Conservation (phyloP, 2,329 filamentous ascomycete species). For the Monosporascus sp. region DNA sequence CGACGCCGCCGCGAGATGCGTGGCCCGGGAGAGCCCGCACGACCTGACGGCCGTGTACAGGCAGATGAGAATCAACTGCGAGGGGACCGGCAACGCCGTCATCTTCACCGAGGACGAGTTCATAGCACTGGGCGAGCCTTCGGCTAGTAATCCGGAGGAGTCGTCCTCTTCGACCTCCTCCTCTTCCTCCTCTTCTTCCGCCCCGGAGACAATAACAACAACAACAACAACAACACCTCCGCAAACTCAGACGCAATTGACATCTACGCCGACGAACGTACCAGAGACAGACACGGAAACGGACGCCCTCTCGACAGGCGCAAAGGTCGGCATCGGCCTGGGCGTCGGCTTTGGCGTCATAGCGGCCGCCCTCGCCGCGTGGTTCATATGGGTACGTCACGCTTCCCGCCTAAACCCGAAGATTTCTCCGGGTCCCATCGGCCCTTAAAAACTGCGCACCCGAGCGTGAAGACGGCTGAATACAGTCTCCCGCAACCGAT, state of each 20-base stretch:
- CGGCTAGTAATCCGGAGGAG: slow-evolving; percentile 3
- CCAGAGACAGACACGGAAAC: slow-evolving; percentile 6
- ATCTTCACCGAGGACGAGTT: slow-evolving; percentile 36
- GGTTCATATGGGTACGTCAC: slow-evolving; percentile 25
- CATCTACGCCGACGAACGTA: slow-evolving; percentile 7
- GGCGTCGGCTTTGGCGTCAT: slow-evolving; percentile 27
- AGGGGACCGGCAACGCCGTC: slow-evolving; percentile 37
- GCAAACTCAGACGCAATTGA: slow-evolving; percentile 1
- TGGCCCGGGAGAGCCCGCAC: slow-evolving; percentile 29
- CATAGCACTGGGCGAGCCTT: slow-evolving; percentile 25
- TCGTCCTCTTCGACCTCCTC: neutral
- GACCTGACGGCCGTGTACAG: slow-evolving; percentile 39
- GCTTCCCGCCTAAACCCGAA: slow-evolving; percentile 5
- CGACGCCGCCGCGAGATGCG: slow-evolving; percentile 39
- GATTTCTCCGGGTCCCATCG: neutral
- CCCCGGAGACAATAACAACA: slow-evolving; percentile 11
- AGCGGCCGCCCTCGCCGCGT: slow-evolving; percentile 14
- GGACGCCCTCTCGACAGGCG: slow-evolving; percentile 26
- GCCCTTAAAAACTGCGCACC: neutral
- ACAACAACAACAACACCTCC: slow-evolving; percentile 9
- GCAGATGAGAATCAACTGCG: slow-evolving; percentile 38
- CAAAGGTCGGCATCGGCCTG: slow-evolving; percentile 35
- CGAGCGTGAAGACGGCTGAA: too few relatives aligned
- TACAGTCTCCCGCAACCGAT: neutral
- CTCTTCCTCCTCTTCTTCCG: neutral